phyloP scores from a whole-genome alignment of 2,329 filamentous ascomycete genomes.

The Scolecobasidium constrictum region DNA sequence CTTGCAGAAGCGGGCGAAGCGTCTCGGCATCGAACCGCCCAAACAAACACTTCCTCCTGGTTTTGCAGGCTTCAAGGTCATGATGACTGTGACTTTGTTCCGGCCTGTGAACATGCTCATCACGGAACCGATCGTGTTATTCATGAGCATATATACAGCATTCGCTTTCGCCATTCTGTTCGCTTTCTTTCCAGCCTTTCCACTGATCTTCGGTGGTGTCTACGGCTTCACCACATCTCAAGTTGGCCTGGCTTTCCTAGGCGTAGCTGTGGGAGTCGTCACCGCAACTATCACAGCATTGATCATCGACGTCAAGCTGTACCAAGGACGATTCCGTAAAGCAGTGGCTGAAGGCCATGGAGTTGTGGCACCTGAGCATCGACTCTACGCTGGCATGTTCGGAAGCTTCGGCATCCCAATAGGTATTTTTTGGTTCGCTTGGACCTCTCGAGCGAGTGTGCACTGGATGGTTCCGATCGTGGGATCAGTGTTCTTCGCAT shows the following conservation, averaged over 20 bases:
- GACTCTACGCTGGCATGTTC: slow-evolving; percentile 23
- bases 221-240: slow-evolving; percentile 21
- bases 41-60: slow-evolving; percentile 7
- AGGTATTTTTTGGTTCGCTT: slow-evolving; percentile 28
- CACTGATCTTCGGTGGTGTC: slow-evolving; percentile 20
- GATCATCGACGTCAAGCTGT: slow-evolving; percentile 24
- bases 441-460: slow-evolving; percentile 22
- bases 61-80: slow-evolving; percentile 13
- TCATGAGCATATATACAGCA: slow-evolving; percentile 23
- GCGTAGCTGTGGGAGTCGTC: slow-evolving; percentile 21
- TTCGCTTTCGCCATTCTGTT: slow-evolving; percentile 25
- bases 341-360: slow-evolving; percentile 17
- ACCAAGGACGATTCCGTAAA: slow-evolving; percentile 21
- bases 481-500: slow-evolving; percentile 19
- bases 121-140: slow-evolving; percentile 23
- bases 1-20: slow-evolving; percentile 26
- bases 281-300: slow-evolving; percentile 20
- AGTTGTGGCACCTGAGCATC: slow-evolving; percentile 21
- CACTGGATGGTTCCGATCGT: slow-evolving; percentile 29
- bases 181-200: slow-evolving; percentile 24
- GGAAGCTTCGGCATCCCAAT: slow-evolving; percentile 22
- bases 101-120: slow-evolving; percentile 39
- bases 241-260: slow-evolving; percentile 22
- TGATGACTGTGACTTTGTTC: slow-evolving; percentile 31
- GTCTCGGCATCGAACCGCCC: slow-evolving; percentile 18